A percentile compares a stretch with the other conserved stretches of the same genome.
Evolutionary conservation across 208 protist genomes (phyloP).

Genomic region (Leishmania braziliensis): DNA sequence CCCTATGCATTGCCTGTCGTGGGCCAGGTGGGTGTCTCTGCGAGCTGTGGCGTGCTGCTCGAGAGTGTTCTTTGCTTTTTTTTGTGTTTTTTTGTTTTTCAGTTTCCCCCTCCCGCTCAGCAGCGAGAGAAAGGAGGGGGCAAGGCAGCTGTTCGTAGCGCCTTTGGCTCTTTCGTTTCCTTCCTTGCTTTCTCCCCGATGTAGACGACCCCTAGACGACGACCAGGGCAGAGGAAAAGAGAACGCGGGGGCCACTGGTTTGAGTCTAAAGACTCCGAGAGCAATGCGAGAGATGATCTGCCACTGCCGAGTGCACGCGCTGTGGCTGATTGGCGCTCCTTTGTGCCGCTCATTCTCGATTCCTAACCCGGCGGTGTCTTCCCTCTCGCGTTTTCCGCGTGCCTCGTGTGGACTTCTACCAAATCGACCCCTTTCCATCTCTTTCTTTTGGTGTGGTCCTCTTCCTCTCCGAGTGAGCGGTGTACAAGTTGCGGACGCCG

Average conservation of each 20-base stretch:
- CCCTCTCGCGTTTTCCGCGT: neutral
- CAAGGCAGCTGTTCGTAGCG: neutral
- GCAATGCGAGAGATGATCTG: neutral
- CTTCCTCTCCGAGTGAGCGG: neutral
- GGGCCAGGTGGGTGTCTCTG: neutral
- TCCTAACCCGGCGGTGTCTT: neutral
- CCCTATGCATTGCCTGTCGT: neutral
- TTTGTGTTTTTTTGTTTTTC: neutral
- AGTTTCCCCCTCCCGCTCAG: neutral
- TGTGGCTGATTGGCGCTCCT: neutral
- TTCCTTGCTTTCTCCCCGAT: neutral
- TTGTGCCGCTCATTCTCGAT: neutral
- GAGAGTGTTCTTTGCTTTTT: neutral
- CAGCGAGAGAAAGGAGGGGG: neutral
- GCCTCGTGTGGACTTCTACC: neutral
- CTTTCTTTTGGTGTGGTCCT: neutral
- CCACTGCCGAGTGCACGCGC: neutral
- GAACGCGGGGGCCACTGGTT: neutral
- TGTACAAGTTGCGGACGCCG: neutral
- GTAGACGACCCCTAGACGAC: neutral
- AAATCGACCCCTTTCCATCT: neutral
- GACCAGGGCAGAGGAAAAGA: neutral
- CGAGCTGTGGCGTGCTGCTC: neutral
- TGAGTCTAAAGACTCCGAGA: neutral
- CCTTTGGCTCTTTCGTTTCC: neutral